These are phyloP conservation scores for Simplicillium sp. DNA, from an alignment of 2,329 filamentous ascomycete species.

Conservation along the genomic window DNA sequence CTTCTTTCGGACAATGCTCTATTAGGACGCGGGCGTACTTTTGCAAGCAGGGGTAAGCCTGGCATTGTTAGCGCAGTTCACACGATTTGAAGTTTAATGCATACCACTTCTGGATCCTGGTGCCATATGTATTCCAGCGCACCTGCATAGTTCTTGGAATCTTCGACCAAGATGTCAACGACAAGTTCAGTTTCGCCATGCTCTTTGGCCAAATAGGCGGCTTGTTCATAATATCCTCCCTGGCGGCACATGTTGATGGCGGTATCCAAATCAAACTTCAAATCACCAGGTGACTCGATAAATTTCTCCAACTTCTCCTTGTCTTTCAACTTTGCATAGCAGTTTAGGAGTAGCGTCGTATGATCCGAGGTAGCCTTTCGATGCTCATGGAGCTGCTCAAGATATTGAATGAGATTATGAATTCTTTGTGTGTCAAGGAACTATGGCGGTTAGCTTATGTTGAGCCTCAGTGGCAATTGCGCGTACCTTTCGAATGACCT, in stretches of 20 bases:
- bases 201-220: constrained; percentile 87
- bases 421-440: constrained; percentile 96
- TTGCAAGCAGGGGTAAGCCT: constrained; percentile 84
- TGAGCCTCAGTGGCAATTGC: too few species aligned
- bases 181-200: constrained; percentile 91
- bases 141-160: constrained; percentile 82
- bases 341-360: constrained; percentile 88
- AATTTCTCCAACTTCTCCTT: constrained; percentile 93
- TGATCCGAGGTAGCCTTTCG: constrained; percentile 90
- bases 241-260: constrained; percentile 97
- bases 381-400: constrained; percentile 92
- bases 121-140: constrained; percentile 88
- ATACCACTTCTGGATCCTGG: constrained; percentile 65
- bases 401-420: constrained; percentile 92
- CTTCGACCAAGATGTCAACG: constrained; percentile 91
- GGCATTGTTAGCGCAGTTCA: neutral
- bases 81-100: constrained; percentile 17
- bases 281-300: constrained; percentile 87
- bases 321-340: constrained; percentile 96
- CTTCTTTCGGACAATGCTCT: constrained; percentile 72
- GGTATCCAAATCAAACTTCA: constrained; percentile 95
- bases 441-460: constrained; percentile 30
- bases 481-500: constrained; percentile 80
- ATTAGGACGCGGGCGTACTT: constrained; percentile 90
- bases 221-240: constrained; percentile 93